Evolutionary conservation across 2,329 filamentous ascomycete genomes (phyloP), one percentile per base, ranked within the genome.

Genomic region (Coniochaeta sp.): DNA sequence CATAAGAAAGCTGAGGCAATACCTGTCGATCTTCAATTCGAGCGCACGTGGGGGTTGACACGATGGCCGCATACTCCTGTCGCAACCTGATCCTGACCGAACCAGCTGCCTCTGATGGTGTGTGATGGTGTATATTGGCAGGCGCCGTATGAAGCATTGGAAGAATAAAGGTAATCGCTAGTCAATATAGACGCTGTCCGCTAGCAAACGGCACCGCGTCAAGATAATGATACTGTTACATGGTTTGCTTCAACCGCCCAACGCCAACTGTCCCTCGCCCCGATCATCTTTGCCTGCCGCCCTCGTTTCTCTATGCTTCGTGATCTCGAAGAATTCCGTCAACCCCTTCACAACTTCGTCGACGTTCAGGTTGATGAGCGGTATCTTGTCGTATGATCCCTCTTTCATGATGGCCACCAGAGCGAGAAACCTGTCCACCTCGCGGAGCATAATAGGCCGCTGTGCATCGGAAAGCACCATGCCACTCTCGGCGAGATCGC

Each of bases 371-470:
- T 92, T 91, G 63, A 96, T 89, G 63, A 93, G 77, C 4, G 89
- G 88, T 78, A 93, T 91, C 77, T 90, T 90, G 70, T 92, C 89
- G 67, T 91, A 90, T 31, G 88, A 89, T 59, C 90, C 90, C 70
- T 93, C 89, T 71, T 89, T 89, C 89, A 93, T 93, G 64, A 96
- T 88, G 62, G 90, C 91, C 36, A 96, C 90, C 16, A 96, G 80
- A 0, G 90, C 90, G 54, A 95, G 79, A 70, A 93, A 92, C 63
- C 84, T 82, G 68, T 89, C 86, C 17, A 89, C 87, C 75, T 89
- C 86, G 22, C 87, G 78, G 70, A 89, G 73, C 78, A 89, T 84
- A 62, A 89, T 86, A 44, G 86, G 86, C 65, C 85, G 79, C 69
- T 81, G 81, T 57, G 79, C 81, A 66, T 88, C 85, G 64, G 85